Percentiles rank a stretch among this genome's conserved stretches.
Evolutionary conservation across 176 grass and related monocot species (phyloP).

Genomic region (Aegilops sharonensis): DNA sequence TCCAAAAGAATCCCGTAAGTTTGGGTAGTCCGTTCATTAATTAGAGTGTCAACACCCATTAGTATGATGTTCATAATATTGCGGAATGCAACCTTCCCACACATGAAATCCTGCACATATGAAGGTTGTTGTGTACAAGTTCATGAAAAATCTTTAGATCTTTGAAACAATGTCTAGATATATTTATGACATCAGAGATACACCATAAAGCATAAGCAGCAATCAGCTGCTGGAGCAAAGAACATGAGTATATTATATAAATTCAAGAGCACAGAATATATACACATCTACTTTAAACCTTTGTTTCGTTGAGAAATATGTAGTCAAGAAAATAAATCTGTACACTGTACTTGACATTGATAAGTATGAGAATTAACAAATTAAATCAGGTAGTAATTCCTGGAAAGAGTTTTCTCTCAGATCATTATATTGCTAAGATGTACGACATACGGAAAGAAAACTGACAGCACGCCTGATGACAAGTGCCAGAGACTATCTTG

Average conservation of each 20-base stretch:
- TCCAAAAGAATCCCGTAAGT: conserved; percentile 77
- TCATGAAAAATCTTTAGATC: not conserved
- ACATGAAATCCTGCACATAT: conserved; percentile 85
- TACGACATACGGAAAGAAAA: conserved; percentile 3
- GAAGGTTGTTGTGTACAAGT: conserved; percentile 8
- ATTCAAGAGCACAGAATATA: not conserved
- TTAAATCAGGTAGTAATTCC: conserved; percentile 7
- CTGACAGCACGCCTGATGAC: not conserved
- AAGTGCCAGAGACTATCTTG: not conserved
- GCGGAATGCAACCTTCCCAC: conserved; percentile 76
- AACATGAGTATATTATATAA: conserved; percentile 10
- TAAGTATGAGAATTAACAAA: conserved; percentile 22
- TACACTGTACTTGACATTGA: not conserved
- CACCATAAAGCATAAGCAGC: conserved; percentile 22
- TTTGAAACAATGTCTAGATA: conserved; percentile 17
- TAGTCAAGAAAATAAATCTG: not conserved
- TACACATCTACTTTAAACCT: not conserved
- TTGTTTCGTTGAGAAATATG: not conserved
- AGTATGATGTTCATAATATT: conserved; percentile 92
- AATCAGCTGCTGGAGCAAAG: conserved; percentile 5
- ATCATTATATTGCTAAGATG: not conserved
- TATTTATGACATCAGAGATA: not conserved
- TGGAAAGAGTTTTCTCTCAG: not conserved
- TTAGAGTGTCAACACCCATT: conserved; percentile 70
- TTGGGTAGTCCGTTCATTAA: conserved; percentile 74